Evolutionary conservation across 2,329 filamentous ascomycete genomes (phyloP), one percentile per base, ranked within the genome.

Genomic region (Xylaria sp.): DNA sequence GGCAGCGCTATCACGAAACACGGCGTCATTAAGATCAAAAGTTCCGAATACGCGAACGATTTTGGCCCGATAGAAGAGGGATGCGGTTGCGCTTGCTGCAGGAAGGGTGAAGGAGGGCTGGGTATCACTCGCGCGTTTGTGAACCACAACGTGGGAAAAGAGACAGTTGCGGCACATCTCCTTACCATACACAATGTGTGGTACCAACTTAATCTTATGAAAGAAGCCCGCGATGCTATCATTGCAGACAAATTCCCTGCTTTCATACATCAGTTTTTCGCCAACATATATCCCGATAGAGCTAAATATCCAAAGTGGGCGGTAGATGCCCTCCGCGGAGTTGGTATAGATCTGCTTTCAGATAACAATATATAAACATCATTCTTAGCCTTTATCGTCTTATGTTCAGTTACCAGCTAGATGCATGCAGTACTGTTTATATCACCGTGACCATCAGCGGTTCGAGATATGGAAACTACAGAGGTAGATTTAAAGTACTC

Each of bases 141-240:
- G 57, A 91, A 98, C 79, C 96, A 99, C 82, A 90, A 97, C 72
- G 91, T 93, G 0, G 91, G 92, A 34, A 99, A 99, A 82, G 96
- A 99, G 84, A 99, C 96, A 0, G 94, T 93, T 1, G 94, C 95
- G 8, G 96, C 97, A 18, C 86, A 89, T 78, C 84, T 93, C 28
- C 83, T 99, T 64, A 97, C 94, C 0, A 94, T 98, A 78, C 96
- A 99, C 81, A 99, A 99, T 78, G 93, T 99, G 31, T 94, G 94
- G 83, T 97, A 97, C 78, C 89, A 97, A 79, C 85, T 99, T 63
- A 87, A 91, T 69, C 83, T 99, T 75, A 98, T 98, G 94, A 84
- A 86, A 23, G 84, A 88, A 69, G 88, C 90, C 13, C 87, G 95
- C 69, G 85, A 92, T 71, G 90, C 96, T 18, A 94, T 98, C 71